Evolutionary conservation across 495 filamentous ascomycete genomes (phyloP).

Genomic region (Talaromyces nanjingensis): DNA sequence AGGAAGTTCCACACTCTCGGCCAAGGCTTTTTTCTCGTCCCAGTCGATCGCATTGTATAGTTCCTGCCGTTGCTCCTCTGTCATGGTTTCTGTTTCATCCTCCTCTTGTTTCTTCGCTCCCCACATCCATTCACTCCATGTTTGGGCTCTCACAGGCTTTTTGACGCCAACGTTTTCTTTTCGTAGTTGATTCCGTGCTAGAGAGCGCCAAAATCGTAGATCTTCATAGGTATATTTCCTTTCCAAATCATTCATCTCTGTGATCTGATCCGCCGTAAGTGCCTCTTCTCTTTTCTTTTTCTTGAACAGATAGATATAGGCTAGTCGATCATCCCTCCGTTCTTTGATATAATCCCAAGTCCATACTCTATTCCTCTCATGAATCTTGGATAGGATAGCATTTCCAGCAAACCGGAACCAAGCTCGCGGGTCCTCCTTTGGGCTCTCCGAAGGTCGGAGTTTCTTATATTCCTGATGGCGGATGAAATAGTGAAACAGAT

Average conservation of each 20-base stretch:
- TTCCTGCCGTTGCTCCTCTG: slow-evolving; percentile 91
- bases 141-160: slow-evolving; percentile 56
- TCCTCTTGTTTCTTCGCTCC: slow-evolving; percentile 63
- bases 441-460: slow-evolving; percentile 74
- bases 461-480: slow-evolving; percentile 97
- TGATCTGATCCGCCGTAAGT: slow-evolving; percentile 57
- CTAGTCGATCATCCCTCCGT: slow-evolving; percentile 78
- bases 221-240: slow-evolving; percentile 91
- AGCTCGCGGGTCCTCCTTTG: slow-evolving; percentile 84
- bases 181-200: slow-evolving; percentile 88
- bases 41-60: slow-evolving; percentile 96
- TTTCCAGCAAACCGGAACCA: slow-evolving; percentile 89
- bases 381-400: slow-evolving; percentile 85
- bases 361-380: slow-evolving; percentile 83
- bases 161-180: slow-evolving; percentile 87
- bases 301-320: slow-evolving; percentile 93
- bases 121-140: slow-evolving; percentile 87
- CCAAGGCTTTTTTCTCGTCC: slow-evolving; percentile 88
- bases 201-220: slow-evolving; percentile 89
- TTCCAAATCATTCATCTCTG: slow-evolving; percentile 70
- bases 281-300: slow-evolving; percentile 76
- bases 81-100: slow-evolving; percentile 71
- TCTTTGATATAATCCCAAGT: slow-evolving; percentile 93
- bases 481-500: slow-evolving; percentile 97
- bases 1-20: slow-evolving; percentile 81